phyloP scores from a whole-genome alignment of 2,329 filamentous ascomycete species.

The Stachybotrys chlorohalonatus region DNA sequence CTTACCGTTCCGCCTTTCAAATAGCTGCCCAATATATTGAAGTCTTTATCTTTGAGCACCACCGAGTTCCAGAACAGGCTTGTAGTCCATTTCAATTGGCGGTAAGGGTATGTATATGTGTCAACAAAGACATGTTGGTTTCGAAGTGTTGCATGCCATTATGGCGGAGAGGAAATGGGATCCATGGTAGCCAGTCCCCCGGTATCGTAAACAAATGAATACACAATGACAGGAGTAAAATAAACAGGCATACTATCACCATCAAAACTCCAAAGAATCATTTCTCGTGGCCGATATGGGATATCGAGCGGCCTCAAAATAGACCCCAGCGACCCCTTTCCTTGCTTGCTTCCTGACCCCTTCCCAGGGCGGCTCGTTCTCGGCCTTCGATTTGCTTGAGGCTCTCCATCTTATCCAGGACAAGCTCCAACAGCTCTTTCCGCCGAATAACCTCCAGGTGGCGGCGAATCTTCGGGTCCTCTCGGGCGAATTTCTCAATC shows the following conservation, averaged over 20 bases:
- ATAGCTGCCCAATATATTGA: too few species aligned
- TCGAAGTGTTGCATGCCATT: background rate
- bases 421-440: constrained; percentile 88
- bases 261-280: constrained; percentile 15
- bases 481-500: constrained; percentile 82
- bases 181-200: background rate
- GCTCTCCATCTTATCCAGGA: constrained; percentile 92
- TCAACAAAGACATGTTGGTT: too few species aligned
- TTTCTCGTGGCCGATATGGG: constrained; percentile 11
- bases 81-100: too few species aligned
- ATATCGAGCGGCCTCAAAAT: constrained; percentile 24
- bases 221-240: background rate
- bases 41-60: too few species aligned
- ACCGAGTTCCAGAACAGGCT: too few species aligned
- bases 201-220: background rate
- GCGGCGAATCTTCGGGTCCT: constrained; percentile 80
- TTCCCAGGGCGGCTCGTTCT: constrained; percentile 30
- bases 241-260: background rate
- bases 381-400: constrained; percentile 74
- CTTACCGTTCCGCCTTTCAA: background rate
- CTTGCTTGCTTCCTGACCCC: constrained; percentile 22
- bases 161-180: background rate
- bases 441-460: constrained; percentile 88
- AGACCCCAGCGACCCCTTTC: constrained; percentile 40
- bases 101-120: too few species aligned